Conservation (phyloP, 352 stramenopile species). For the Globisporangium rhizosaccharum region DNA sequence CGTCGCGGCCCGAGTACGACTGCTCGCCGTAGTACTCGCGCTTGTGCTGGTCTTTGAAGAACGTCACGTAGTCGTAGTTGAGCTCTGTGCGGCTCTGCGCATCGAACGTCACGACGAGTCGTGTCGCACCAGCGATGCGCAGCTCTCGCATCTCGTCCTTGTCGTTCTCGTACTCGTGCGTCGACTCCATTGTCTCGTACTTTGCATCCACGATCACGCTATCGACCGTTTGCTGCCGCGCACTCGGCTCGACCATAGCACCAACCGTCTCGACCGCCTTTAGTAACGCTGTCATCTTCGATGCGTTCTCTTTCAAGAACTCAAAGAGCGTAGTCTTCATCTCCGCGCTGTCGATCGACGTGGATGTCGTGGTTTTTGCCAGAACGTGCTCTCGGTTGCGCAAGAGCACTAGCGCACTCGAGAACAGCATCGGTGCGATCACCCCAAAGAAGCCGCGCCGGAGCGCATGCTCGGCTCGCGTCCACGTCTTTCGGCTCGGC, state of each 20-base stretch:
- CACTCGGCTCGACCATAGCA: slow-evolving; percentile 20
- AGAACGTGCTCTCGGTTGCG: slow-evolving; percentile 18
- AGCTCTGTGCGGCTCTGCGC: slow-evolving; percentile 67
- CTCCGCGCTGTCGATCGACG: neutral
- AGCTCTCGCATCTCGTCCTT: slow-evolving; percentile 67
- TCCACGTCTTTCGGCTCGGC: slow-evolving; percentile 2
- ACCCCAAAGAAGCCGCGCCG: slow-evolving; percentile 14
- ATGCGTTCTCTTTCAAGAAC: slow-evolving; percentile 20
- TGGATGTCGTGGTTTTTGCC: slow-evolving; percentile 1
- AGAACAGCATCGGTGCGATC: slow-evolving; percentile 34
- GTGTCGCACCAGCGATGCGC: slow-evolving; percentile 59
- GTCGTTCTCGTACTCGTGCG: slow-evolving; percentile 80
- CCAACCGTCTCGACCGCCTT: slow-evolving; percentile 28
- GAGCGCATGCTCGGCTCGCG: slow-evolving; percentile 7
- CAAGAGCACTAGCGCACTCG: slow-evolving; percentile 30
- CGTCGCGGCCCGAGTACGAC: slow-evolving; percentile 74
- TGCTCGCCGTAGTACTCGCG: slow-evolving; percentile 56
- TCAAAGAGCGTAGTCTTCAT: slow-evolving; percentile 3
- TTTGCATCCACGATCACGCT: slow-evolving; percentile 41
- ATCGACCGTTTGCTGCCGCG: slow-evolving; percentile 28
- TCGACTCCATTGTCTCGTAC: slow-evolving; percentile 65
- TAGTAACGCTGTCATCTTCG: slow-evolving; percentile 29
- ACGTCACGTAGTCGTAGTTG: slow-evolving; percentile 88
- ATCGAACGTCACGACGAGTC: slow-evolving; percentile 83
- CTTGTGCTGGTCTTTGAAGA: slow-evolving; percentile 67